phyloP scores from a whole-genome alignment of 345 rosid species.

The Eucalyptus regnans region DNA sequence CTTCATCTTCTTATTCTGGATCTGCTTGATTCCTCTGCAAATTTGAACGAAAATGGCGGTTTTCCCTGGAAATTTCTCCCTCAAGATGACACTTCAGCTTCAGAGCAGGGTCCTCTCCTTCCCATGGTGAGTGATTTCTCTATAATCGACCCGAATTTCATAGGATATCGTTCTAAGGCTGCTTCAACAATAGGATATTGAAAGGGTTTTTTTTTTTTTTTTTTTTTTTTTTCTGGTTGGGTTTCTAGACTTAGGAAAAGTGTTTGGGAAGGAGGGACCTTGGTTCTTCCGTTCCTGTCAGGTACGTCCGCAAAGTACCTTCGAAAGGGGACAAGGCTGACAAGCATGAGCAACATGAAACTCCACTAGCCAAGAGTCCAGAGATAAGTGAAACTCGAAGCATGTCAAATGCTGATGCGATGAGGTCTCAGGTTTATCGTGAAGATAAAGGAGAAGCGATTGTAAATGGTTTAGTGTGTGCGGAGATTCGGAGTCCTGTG shows the following conservation, averaged over 20 bases:
- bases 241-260: slow-evolving; percentile 19
- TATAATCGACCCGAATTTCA: neutral
- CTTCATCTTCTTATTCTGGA: neutral
- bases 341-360: neutral
- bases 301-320: slow-evolving; percentile 44
- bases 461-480: neutral
- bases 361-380: slow-evolving; percentile 5
- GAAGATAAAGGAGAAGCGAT: neutral
- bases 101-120: slow-evolving; percentile 14
- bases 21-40: neutral
- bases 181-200: neutral
- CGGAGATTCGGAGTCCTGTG: neutral
- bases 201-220: accelerated
- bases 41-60: slow-evolving; percentile 13
- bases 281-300: slow-evolving; percentile 33
- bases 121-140: slow-evolving; percentile 17
- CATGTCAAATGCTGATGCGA: slow-evolving; percentile 1
- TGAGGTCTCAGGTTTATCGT: neutral
- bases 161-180: neutral
- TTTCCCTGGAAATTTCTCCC: slow-evolving; percentile 20
- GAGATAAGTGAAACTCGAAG: neutral
- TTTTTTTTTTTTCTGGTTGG: neutral
- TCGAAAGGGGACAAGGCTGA: slow-evolving; percentile 1
- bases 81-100: slow-evolving; percentile 18
- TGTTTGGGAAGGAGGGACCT: slow-evolving; percentile 35